phyloP scores from a whole-genome alignment of 2,329 filamentous ascomycete species.

The Fonsecaea monophora region DNA sequence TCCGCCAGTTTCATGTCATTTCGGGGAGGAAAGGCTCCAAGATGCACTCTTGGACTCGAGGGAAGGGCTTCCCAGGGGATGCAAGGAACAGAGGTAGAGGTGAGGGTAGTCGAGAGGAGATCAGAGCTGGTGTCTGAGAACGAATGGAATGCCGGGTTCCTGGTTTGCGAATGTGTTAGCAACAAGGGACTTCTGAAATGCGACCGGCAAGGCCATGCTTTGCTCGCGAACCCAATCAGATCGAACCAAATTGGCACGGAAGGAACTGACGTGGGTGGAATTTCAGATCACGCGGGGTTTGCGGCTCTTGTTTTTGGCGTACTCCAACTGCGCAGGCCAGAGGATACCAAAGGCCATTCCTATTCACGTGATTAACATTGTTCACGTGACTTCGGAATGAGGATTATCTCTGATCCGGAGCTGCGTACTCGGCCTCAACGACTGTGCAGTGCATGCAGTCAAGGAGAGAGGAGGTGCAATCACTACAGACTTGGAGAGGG shows the following conservation, averaged over 20 bases:
- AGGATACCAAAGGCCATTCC: too few relatives aligned
- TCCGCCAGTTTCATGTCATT: slow-evolving; percentile 9
- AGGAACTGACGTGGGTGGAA: slow-evolving; percentile 2
- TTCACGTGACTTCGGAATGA: too few relatives aligned
- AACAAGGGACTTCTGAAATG: background rate
- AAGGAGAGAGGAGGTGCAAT: too few relatives aligned
- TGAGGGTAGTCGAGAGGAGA: background rate
- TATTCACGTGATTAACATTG: background rate
- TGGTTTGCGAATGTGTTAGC: slow-evolving; percentile 1
- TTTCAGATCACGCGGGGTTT: slow-evolving; percentile 12
- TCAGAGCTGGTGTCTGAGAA: background rate
- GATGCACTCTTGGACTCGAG: background rate
- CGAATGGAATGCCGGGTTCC: slow-evolving; percentile 14
- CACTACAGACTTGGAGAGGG: too few relatives aligned
- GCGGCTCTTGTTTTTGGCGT: background rate
- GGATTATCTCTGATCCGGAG: slow-evolving; percentile 2
- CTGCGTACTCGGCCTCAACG: too few relatives aligned
- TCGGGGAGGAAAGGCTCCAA: background rate
- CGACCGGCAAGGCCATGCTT: background rate
- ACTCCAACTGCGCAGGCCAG: too few relatives aligned
- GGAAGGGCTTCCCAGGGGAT: background rate
- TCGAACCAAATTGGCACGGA: background rate
- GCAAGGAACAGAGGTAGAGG: background rate
- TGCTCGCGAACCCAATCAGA: slow-evolving; percentile 2
- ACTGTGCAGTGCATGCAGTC: too few relatives aligned